Base-by-base conservation (phyloP, 768 basidiomycete genomes). In the Sarcodon aspratus region DNA sequence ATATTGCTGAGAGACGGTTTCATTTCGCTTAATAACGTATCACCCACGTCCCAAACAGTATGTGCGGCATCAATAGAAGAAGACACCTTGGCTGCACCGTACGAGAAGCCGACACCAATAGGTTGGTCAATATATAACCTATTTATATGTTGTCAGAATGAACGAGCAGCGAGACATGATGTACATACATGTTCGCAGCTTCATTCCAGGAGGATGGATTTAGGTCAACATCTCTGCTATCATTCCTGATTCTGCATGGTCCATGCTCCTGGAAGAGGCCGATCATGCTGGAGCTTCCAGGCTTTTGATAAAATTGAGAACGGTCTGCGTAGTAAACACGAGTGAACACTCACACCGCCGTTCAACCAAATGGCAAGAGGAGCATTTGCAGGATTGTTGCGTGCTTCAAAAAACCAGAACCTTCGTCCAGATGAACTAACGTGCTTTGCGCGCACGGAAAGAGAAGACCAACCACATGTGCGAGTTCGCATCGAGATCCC, bases 381-480 rank as follows among this genome's bases (percentile, higher is more conserved):
- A 0, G 79, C 80, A 0, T 69, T 78, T 17, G 71, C 71, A 0
- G 79, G 71, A 55, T 78, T 75, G 27, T 75, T 74, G n/a, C 80
- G 74, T 0, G 80, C 71, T 10, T 66, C 79, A 54, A 83, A 83
- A 65, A 77, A 82, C 78, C 79, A 82, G 65, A n/a, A n/a, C n/a
- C n/a, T n/a, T n/a, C n/a, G n/a, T n/a, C n/a, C n/a, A n/a, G n/a
- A n/a, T n/a, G n/a, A n/a, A n/a, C n/a, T n/a, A n/a, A n/a, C n/a
- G n/a, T n/a, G n/a, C n/a, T n/a, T n/a, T n/a, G n/a, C n/a, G n/a
- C n/a, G n/a, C n/a, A n/a, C n/a, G n/a, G n/a, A n/a, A n/a, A n/a
- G n/a, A n/a, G n/a, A n/a, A n/a, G n/a, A n/a, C n/a, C n/a, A 81
- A 79, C 79, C 76, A 82, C 21, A 81, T 66, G 60, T 79, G 82